Percentiles rank a stretch among this genome's conserved stretches.
Conservation (phyloP, 768 basidiomycete species). For the Boletus sp. region DNA sequence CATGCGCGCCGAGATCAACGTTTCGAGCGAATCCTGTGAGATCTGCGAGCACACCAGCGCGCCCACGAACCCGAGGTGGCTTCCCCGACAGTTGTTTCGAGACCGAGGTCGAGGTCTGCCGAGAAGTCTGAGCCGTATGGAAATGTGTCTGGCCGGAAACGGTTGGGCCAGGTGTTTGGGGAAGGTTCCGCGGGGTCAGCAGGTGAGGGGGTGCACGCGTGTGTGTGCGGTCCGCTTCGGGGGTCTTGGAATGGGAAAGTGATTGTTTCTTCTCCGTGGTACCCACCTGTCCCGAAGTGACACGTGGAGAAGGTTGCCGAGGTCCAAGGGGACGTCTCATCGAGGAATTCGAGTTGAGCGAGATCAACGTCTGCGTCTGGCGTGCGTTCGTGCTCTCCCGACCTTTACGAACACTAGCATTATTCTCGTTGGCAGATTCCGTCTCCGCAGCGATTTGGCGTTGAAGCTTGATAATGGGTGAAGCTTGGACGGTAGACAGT, state of each 20-base stretch:
- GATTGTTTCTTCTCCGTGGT: constrained; percentile 5
- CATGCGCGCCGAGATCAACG: constrained; percentile 30
- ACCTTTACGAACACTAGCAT: neutral
- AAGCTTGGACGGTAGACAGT: constrained; percentile 30
- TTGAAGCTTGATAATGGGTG: constrained; percentile 20
- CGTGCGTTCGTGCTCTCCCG: neutral
- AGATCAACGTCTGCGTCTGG: constrained; percentile 14
- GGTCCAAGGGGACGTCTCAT: constrained; percentile 22
- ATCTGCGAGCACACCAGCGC: constrained; percentile 37
- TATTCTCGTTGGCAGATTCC: neutral
- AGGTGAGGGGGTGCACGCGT: neutral
- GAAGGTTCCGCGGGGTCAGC: neutral
- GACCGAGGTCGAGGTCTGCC: neutral
- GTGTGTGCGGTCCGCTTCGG: constrained; percentile 13
- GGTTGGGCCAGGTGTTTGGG: constrained; percentile 6
- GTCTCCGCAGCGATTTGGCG: constrained; percentile 11
- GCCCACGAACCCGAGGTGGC: constrained; percentile 26
- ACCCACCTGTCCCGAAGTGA: neutral
- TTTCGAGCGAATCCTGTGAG: constrained; percentile 37
- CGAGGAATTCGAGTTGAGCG: constrained; percentile 24
- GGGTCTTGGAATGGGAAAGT: neutral
- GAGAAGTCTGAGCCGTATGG: constrained; percentile 16
- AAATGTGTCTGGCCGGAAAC: constrained; percentile 24
- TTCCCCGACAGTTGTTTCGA: constrained; percentile 28
- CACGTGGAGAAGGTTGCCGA: constrained; percentile 17